These are phyloP conservation scores for Zygosaccharomyces pseudorouxii DNA, from an alignment of 805 yeast species.

Conservation along the genomic window DNA sequence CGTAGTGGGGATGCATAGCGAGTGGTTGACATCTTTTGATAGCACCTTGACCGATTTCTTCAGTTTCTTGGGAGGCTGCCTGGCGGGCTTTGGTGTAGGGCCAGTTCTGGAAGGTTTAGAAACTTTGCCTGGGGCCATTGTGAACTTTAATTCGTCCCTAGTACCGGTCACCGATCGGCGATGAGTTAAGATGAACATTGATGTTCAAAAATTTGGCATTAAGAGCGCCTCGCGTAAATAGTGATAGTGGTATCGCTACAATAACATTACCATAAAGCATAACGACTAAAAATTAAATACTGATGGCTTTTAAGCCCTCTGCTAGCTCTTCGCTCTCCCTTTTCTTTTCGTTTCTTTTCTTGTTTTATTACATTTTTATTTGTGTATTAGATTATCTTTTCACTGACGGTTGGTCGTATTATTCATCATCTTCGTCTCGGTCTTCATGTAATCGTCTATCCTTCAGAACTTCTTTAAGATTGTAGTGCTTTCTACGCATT, in stretches of 20 bases:
- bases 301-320: neutral
- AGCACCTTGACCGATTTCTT: conserved; percentile 19
- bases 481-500: conserved; percentile 76
- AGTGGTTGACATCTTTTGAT: conserved; percentile 36
- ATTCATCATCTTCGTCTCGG: conserved; percentile 27
- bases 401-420: neutral
- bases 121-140: conserved; percentile 2
- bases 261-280: conserved; percentile 4
- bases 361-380: neutral
- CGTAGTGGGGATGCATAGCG: conserved; percentile 72
- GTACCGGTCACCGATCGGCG: neutral
- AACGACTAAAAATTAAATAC: conserved; percentile 4
- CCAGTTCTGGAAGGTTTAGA: neutral
- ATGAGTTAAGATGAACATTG: conserved; percentile 1
- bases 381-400: neutral
- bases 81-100: neutral
- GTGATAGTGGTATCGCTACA: conserved; percentile 2
- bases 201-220: conserved; percentile 4
- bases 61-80: conserved; percentile 8
- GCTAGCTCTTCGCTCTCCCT: neutral
- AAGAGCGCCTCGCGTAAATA: conserved; percentile 3
- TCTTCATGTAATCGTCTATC: conserved; percentile 16
- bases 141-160: neutral
- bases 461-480: conserved; percentile 44
- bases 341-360: neutral